Evolutionary conservation across 2,329 filamentous ascomycete genomes (phyloP), one percentile per base, ranked within the genome.

Genomic region (Immersiporthe knoxdaviesiana): DNA sequence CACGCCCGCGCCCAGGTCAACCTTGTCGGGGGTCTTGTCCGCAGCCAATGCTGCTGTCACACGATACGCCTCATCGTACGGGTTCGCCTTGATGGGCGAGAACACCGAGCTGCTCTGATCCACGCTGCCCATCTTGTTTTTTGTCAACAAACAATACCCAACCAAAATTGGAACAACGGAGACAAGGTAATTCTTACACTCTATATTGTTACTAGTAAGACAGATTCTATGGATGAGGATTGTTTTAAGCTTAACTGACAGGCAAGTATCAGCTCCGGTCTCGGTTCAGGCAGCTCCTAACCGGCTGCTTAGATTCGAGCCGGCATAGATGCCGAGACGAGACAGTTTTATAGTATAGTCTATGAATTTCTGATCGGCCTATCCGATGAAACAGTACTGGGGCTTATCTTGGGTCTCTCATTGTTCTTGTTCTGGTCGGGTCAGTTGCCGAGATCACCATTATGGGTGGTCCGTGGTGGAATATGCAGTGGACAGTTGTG

Each of bases 1-100:
- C n/a, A 78, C 75, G n/a, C 80, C 80, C 10, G 75, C 73, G 7
- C 78, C 77, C 27, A 83, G 73, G 65, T 74, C 77, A n/a, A 82
- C 80, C 72, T 82, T 82, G 21, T 77, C 68, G 3, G 75, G 73
- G 32, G 69, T 11, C 6, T 58, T 54, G 47, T 75, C 73, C 6
- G 72, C 72, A 30, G 67, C 50, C 35, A 72, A 74, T 63, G 69
- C 66, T 65, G 68, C 56, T 47, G 56, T 39, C 47, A 69, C 54
- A 21, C 39, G 52, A 67, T 66, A 69, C 14, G 64, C 68, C 11
- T 60, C 50, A 52, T 69, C 68, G 16, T 65, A 65, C n/a, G 61
- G 50, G 61, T 65, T 68, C n/a, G 35, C 27, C 50, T 68, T 50
- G 47, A 65, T 63, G 3, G 35, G 47, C 62, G 66, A 65, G 50